These are phyloP conservation scores for Ogataea nitratoaversa DNA, from an alignment of 805 yeast species.

Conservation along the genomic window DNA sequence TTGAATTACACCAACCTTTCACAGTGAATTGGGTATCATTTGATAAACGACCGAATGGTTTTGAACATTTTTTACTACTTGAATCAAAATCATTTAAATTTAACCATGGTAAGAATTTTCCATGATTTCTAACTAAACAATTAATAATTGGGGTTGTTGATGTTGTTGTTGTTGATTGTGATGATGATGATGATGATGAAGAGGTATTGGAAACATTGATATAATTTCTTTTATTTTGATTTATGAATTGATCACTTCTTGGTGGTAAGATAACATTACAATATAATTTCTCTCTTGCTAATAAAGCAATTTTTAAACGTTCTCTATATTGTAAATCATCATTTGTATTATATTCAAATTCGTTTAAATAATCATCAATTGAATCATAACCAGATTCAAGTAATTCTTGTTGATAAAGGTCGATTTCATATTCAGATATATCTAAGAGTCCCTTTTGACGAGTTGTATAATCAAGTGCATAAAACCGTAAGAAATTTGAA, in stretches of 20 bases:
- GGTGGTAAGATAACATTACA: slow-evolving; percentile 49
- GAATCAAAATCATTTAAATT: slow-evolving; percentile 19
- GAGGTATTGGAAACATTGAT: not conserved
- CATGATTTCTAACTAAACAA: slow-evolving; percentile 22
- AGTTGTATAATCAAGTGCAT: slow-evolving; percentile 45
- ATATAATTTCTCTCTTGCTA: slow-evolving; percentile 51
- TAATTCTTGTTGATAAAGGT: slow-evolving; percentile 25
- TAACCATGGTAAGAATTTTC: slow-evolving; percentile 28
- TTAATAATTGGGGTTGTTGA: not conserved
- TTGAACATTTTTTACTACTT: slow-evolving; percentile 14
- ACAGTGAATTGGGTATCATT: slow-evolving; percentile 41
- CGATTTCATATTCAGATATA: slow-evolving; percentile 32
- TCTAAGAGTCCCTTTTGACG: slow-evolving; percentile 32
- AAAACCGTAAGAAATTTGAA: slow-evolving; percentile 43
- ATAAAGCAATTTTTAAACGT: slow-evolving; percentile 33
- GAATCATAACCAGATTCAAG: slow-evolving; percentile 20
- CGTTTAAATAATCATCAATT: slow-evolving; percentile 25
- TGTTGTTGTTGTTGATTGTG: slow-evolving; percentile 4
- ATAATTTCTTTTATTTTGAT: slow-evolving; percentile 7
- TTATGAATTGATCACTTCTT: slow-evolving; percentile 33
- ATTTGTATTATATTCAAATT: slow-evolving; percentile 11
- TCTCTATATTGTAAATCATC: slow-evolving; percentile 8
- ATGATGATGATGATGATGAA: slow-evolving; percentile 3
- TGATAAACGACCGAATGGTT: slow-evolving; percentile 26
- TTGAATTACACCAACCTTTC: slow-evolving; percentile 45